Percentiles rank a stretch among this genome's conserved stretches.
phyloP scores from a whole-genome alignment of 2,329 filamentous ascomycete species.

The Truncatella angustata region DNA sequence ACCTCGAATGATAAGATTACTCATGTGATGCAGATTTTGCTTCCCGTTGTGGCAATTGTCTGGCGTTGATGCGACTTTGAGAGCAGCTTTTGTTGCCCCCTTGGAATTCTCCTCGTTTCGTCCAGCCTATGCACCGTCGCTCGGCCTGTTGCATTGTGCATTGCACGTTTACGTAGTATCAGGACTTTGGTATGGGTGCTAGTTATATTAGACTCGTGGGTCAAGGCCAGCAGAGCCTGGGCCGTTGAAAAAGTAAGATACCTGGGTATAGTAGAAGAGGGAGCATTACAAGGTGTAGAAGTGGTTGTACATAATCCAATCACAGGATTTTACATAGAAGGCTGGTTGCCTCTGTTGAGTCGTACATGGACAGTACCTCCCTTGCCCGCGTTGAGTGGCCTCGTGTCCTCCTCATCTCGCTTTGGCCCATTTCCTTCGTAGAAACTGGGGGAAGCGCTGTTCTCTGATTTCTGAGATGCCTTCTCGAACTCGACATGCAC shows the following conservation, averaged over 20 bases:
- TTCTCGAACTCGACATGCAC: constrained; percentile 3
- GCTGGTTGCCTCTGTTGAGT: background rate
- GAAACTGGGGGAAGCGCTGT: background rate
- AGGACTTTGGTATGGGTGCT: background rate
- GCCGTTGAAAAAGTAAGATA: background rate
- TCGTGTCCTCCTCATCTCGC: background rate
- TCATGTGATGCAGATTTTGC: too few species aligned
- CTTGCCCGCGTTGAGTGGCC: background rate
- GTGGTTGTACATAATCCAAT: background rate
- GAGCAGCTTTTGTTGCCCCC: too few species aligned
- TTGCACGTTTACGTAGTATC: background rate
- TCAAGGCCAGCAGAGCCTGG: background rate
- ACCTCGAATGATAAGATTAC: too few species aligned
- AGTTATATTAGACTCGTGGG: background rate
- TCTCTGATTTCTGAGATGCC: background rate
- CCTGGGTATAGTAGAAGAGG: background rate
- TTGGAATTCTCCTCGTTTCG: too few species aligned
- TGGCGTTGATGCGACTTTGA: too few species aligned
- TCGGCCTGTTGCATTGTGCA: background rate
- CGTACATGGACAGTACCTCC: background rate
- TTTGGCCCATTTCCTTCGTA: background rate
- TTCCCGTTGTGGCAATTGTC: too few species aligned
- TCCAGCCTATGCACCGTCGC: background rate
- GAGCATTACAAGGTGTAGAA: background rate
- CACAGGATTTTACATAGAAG: background rate